Conservation (phyloP, 345 rosid species). For the Clausena lansium region DNA sequence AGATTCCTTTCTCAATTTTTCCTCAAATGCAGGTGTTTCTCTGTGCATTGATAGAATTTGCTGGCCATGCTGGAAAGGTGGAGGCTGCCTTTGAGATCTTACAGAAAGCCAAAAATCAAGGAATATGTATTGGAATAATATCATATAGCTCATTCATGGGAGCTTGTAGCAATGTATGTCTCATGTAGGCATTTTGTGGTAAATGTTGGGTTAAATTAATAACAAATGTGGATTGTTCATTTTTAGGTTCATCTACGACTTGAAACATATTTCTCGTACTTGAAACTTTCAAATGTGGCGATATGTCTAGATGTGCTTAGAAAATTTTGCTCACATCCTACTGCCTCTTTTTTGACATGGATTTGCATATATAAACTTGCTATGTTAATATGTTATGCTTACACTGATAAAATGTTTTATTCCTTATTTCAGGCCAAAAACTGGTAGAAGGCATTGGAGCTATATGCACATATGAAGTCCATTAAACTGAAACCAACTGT, state of each 20-base stretch:
- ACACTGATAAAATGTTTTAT: not conserved
- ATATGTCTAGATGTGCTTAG: too few species aligned
- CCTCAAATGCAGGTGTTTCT: conserved; percentile 64
- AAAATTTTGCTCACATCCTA: not conserved
- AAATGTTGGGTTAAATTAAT: not conserved
- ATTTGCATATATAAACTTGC: not conserved
- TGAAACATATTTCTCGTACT: not conserved
- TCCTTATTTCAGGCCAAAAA: conserved; percentile 70
- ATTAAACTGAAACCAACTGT: conserved; percentile 63
- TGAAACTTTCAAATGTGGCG: not conserved
- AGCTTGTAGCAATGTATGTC: conserved; percentile 92
- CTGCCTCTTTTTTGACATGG: not conserved
- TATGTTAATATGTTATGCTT: conserved; percentile 2
- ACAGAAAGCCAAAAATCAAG: conserved; percentile 59
- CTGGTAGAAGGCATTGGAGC: conserved; percentile 85
- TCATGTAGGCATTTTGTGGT: conserved; percentile 5
- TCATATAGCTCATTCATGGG: conserved; percentile 97
- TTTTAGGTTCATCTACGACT: not conserved
- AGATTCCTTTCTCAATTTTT: conserved; percentile 10
- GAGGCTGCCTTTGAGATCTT: conserved; percentile 74
- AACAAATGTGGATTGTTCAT: not conserved
- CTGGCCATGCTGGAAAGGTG: conserved; percentile 81
- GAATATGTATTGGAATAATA: conserved; percentile 62
- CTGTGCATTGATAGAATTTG: conserved; percentile 83
- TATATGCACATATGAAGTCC: conserved; percentile 69